Evolutionary conservation across 805 yeast species (phyloP).

Genomic region (Cyberlindnera lachancei): DNA sequence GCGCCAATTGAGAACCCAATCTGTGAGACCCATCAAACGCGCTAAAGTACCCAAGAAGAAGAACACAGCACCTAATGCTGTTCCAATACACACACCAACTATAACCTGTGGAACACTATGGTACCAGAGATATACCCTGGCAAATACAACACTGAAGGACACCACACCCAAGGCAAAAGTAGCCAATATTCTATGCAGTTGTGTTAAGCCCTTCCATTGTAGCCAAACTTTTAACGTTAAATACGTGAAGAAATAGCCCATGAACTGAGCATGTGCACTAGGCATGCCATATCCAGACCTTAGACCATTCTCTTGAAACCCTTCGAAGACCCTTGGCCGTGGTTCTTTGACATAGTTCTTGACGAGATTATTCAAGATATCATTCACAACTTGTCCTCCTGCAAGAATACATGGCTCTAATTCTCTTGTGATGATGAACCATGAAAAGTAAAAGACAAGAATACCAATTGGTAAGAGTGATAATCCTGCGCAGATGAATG

Average conservation of each 20-base stretch:
- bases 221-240: slow-evolving; percentile 35
- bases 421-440: slow-evolving; percentile 79
- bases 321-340: slow-evolving; percentile 50
- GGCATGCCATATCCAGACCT: slow-evolving; percentile 90
- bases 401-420: slow-evolving; percentile 78
- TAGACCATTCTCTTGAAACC: slow-evolving; percentile 31
- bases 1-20: slow-evolving; percentile 55
- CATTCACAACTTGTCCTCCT: slow-evolving; percentile 79
- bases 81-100: slow-evolving; percentile 65
- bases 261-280: slow-evolving; percentile 91
- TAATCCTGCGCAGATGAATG: slow-evolving; percentile 58
- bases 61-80: slow-evolving; percentile 48
- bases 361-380: slow-evolving; percentile 58
- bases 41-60: slow-evolving; percentile 43
- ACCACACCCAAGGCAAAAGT: slow-evolving; percentile 22
- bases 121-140: slow-evolving; percentile 73
- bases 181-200: slow-evolving; percentile 24
- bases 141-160: slow-evolving; percentile 44
- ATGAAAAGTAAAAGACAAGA: slow-evolving; percentile 71
- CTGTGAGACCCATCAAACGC: slow-evolving; percentile 62
- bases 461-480: slow-evolving; percentile 77
- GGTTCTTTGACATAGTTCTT: slow-evolving; percentile 62
- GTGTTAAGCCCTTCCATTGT: slow-evolving; percentile 34
- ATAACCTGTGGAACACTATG: slow-evolving; percentile 69
- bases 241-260: slow-evolving; percentile 75